phyloP scores from a whole-genome alignment of 1,284 basidiomycete genomes.

The Ganoderma resinaceum region DNA sequence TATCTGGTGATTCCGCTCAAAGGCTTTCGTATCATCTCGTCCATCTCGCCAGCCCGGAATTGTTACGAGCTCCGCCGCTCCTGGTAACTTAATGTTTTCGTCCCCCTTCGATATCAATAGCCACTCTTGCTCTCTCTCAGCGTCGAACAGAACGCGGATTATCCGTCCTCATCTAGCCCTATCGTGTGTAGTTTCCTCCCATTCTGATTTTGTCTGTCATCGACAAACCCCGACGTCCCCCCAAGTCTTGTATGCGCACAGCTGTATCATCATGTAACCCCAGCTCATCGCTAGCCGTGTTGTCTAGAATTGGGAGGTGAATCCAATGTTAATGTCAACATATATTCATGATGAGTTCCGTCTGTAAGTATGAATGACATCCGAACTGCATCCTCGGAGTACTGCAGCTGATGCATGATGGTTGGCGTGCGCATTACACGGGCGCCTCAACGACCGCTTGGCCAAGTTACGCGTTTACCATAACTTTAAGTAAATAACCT shows the following conservation, averaged over 20 bases:
- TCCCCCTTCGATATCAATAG: not conserved
- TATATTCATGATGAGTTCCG: not conserved
- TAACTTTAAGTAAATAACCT: no score
- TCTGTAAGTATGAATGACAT: no score
- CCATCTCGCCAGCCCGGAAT: conserved; percentile 5
- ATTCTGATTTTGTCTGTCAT: not conserved
- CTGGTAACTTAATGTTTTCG: conserved; percentile 18
- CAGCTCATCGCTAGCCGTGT: conserved; percentile 8
- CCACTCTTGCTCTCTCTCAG: conserved; percentile 1
- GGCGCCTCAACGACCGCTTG: not conserved
- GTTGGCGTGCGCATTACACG: not conserved
- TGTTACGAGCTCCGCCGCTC: not conserved
- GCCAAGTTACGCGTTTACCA: not conserved
- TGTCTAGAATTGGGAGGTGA: conserved; percentile 13
- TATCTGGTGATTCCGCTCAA: not conserved
- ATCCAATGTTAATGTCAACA: not conserved
- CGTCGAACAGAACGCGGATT: conserved; percentile 2
- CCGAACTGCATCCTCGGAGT: no score
- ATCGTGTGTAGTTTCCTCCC: not conserved
- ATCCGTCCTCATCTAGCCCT: not conserved
- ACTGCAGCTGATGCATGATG: not conserved
- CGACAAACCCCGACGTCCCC: not conserved
- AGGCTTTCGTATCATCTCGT: not conserved
- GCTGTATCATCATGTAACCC: conserved; percentile 25
- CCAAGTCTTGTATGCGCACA: conserved; percentile 22